phyloP scores from a whole-genome alignment of 2,329 filamentous ascomycete genomes.

The Neophaeococcomyces mojaviensis region DNA sequence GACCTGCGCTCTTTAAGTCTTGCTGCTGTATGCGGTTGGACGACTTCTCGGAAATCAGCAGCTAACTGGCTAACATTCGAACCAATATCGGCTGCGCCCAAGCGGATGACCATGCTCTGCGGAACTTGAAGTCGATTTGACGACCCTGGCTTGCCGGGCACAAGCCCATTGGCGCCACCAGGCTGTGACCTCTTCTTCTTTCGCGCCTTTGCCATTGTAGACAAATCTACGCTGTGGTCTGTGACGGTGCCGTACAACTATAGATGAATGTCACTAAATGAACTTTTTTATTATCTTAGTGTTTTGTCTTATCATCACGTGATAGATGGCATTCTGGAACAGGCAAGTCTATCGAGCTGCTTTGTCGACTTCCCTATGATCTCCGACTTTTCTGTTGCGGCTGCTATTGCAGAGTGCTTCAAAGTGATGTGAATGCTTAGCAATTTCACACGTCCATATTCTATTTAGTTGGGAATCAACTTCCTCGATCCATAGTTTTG shows the following conservation, averaged over 20 bases:
- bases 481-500: not conserved
- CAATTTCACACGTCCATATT: too few species aligned
- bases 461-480: not conserved
- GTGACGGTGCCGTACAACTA: not conserved
- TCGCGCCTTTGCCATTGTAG: constrained; percentile 66
- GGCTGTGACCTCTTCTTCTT: constrained; percentile 82
- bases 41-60: constrained; percentile 81
- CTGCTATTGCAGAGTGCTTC: too few species aligned
- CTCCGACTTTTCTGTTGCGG: too few species aligned
- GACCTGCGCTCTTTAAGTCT: constrained; percentile 81
- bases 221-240: not conserved
- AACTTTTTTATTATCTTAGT: constrained; percentile 7
- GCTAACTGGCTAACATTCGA: constrained; percentile 86
- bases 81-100: constrained; percentile 88
- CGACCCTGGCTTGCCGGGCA: constrained; percentile 48
- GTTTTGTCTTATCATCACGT: not conserved
- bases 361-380: too few species aligned
- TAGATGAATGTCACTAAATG: not conserved
- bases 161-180: constrained; percentile 47
- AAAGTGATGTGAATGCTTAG: too few species aligned
- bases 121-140: constrained; percentile 55
- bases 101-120: constrained; percentile 97
- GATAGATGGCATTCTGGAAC: not conserved
- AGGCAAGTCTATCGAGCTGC: too few species aligned
- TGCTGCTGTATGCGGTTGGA: constrained; percentile 90